Evolutionary conservation across 768 basidiomycete genomes (phyloP).

Genomic region (Kwoniella dejecticola): DNA sequence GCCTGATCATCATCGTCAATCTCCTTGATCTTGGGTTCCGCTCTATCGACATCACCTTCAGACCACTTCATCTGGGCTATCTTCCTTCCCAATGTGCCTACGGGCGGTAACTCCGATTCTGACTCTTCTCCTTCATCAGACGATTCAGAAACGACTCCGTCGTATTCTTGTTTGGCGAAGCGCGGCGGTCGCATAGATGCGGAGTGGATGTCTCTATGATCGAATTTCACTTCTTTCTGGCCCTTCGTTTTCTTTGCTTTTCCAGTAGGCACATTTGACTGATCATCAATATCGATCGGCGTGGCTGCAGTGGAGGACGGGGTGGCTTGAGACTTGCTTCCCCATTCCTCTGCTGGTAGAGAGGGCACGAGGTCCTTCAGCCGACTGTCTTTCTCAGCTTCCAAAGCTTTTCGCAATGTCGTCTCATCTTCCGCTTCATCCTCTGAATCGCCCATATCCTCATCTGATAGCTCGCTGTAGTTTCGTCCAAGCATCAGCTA

Average conservation of each 20-base stretch:
- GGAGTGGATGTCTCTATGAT: constrained; percentile 5
- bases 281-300: not conserved
- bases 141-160: constrained; percentile 79
- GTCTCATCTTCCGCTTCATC: constrained; percentile 61
- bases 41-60: constrained; percentile 25
- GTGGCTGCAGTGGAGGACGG: not conserved
- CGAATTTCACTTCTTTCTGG: constrained; percentile 8
- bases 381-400: constrained; percentile 62
- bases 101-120: constrained; percentile 37
- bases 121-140: constrained; percentile 69
- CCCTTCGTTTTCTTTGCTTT: not conserved
- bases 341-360: constrained; percentile 81
- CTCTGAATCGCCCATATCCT: constrained; percentile 57
- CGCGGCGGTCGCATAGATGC: constrained; percentile 69
- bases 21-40: constrained; percentile 28
- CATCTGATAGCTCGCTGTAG: constrained; percentile 74
- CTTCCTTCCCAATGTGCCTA: constrained; percentile 41
- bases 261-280: not conserved
- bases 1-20: constrained; percentile 30
- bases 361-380: constrained; percentile 81
- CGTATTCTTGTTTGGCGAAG: constrained; percentile 78
- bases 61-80: constrained; percentile 47
- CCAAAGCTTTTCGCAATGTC: constrained; percentile 52
- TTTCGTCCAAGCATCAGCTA: too few species aligned
- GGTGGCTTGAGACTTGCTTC: constrained; percentile 58